Conservation (phyloP, 805 yeast genomes). For the Clavispora vitiphila region DNA sequence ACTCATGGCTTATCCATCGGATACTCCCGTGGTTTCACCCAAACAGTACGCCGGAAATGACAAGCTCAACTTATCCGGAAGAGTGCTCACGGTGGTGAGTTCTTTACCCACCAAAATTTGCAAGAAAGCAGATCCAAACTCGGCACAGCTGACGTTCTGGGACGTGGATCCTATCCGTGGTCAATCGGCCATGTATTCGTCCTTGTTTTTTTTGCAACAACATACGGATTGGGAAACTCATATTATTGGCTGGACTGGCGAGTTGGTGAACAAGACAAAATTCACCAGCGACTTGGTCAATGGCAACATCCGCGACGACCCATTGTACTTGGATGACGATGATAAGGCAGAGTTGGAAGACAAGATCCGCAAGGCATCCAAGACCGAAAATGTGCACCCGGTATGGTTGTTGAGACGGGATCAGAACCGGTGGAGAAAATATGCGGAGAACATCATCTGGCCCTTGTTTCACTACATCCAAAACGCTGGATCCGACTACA, state of each 20-base stretch:
- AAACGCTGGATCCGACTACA: conserved; percentile 65
- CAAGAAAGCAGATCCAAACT: conserved; percentile 28
- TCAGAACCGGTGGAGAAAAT: conserved; percentile 79
- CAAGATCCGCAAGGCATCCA: conserved; percentile 42
- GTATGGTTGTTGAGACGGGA: conserved; percentile 82
- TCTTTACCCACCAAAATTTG: conserved; percentile 60
- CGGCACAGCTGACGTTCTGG: conserved; percentile 40
- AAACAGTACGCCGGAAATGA: conserved; percentile 20
- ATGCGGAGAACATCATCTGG: conserved; percentile 90
- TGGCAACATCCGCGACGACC: conserved; percentile 46
- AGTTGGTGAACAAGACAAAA: conserved; percentile 42
- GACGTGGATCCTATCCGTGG: conserved; percentile 67
- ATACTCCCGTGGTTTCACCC: conserved; percentile 22
- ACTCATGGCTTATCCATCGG: conserved; percentile 19
- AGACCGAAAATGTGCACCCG: conserved; percentile 63
- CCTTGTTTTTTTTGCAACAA: conserved; percentile 57
- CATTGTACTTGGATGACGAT: conserved; percentile 50
- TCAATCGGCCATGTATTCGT: conserved; percentile 76
- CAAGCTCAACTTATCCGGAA: conserved; percentile 50
- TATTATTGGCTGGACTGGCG: conserved; percentile 95
- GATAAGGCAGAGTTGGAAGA: conserved; percentile 51
- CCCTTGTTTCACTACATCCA: conserved; percentile 92
- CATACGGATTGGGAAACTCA: conserved; percentile 83
- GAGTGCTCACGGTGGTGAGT: conserved; percentile 65
- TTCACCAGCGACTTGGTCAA: conserved; percentile 12